Evolutionary conservation across 495 filamentous ascomycete genomes (phyloP).

Genomic region (Neurospora intermedia): DNA sequence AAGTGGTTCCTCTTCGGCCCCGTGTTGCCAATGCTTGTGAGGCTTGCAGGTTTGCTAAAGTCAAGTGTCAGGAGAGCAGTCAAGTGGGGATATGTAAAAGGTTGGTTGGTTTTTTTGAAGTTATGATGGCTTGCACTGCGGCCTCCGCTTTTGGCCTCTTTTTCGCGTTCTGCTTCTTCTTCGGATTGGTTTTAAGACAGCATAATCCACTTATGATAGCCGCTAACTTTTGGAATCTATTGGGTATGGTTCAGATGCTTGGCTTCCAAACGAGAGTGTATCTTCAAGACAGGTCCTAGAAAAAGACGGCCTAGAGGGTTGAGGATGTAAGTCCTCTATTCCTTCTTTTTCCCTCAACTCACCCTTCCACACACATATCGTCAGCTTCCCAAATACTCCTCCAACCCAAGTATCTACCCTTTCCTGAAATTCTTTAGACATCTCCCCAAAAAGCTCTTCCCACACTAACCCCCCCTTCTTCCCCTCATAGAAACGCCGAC

Average conservation of each 20-base stretch:
- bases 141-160: too few species aligned
- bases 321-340: slow-evolving; percentile 21
- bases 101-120: slow-evolving; percentile 14
- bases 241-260: slow-evolving; percentile 24
- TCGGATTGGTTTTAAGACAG: not conserved
- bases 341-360: not conserved
- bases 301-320: slow-evolving; percentile 28
- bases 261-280: slow-evolving; percentile 38
- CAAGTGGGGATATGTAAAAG: slow-evolving; percentile 36
- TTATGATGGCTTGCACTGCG: not conserved
- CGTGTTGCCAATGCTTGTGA: slow-evolving; percentile 36
- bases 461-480: not conserved
- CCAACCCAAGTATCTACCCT: not conserved
- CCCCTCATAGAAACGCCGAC: not conserved
- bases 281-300: slow-evolving; percentile 35
- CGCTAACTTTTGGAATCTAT: not conserved
- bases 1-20: slow-evolving; percentile 5
- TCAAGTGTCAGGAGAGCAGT: slow-evolving; percentile 32
- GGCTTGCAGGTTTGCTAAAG: slow-evolving; percentile 35
- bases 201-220: not conserved
- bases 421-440: not conserved
- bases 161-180: not conserved
- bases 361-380: not conserved
- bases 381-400: not conserved
- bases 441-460: not conserved